phyloP scores from a whole-genome alignment of 371 early-diverging fungal species.

The Syncephalis plumigaleata region DNA sequence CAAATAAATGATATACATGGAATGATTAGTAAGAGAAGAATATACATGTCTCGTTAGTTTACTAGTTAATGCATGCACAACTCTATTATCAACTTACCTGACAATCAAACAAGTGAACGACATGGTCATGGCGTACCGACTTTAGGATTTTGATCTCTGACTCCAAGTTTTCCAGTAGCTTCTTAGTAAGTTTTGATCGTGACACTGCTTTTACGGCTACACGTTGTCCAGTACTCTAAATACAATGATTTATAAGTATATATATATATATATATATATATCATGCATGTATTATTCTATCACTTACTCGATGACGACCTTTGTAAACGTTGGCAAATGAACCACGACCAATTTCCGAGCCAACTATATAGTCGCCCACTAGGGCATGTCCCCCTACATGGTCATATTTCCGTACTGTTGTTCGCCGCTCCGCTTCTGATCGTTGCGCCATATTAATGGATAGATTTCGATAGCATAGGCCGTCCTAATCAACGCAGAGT shows the following conservation, averaged over 20 bases:
- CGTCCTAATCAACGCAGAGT: no score
- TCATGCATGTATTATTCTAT: neutral
- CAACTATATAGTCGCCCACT: conserved; percentile 46
- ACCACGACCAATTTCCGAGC: conserved; percentile 73
- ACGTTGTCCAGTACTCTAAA: conserved; percentile 26
- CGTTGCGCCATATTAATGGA: no score
- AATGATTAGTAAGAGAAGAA: no score
- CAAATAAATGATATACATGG: no score
- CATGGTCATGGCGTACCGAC: conserved; percentile 59
- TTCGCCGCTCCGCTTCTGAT: no score
- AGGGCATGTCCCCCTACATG: neutral
- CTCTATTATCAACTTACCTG: conserved; percentile 25
- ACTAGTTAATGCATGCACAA: no score
- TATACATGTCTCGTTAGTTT: no score
- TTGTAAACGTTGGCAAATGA: conserved; percentile 91
- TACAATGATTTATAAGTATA: neutral
- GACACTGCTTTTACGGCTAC: conserved; percentile 86
- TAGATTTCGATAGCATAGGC: no score
- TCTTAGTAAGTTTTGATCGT: conserved; percentile 67
- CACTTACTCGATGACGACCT: conserved; percentile 44
- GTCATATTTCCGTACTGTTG: no score
- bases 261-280: neutral
- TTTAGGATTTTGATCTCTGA: conserved; percentile 84
- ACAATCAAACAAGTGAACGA: conserved; percentile 70
- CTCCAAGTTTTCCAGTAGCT: conserved; percentile 78